Conservation (phyloP, 2,329 filamentous ascomycete genomes). For the Epichloe hybrida region DNA sequence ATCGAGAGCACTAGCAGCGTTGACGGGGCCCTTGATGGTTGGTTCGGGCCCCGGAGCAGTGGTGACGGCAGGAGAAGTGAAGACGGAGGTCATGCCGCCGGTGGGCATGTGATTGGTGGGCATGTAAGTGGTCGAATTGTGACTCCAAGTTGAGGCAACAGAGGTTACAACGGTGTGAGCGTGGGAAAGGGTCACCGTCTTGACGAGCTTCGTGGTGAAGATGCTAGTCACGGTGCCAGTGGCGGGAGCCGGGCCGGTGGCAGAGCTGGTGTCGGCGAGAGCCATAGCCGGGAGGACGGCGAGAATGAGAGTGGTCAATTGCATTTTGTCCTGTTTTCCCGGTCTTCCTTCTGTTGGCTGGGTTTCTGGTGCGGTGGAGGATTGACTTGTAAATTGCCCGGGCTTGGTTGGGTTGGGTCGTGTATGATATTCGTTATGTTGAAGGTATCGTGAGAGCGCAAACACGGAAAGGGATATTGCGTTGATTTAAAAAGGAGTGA, state of each 20-base stretch:
- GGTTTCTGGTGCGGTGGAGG: too few relatives aligned
- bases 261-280: slow-evolving; percentile 24
- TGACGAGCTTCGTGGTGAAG: slow-evolving; percentile 36
- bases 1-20: slow-evolving; percentile 30
- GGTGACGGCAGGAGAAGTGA: slow-evolving; percentile 10
- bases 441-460: slow-evolving; percentile 4
- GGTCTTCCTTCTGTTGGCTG: too few relatives aligned
- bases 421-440: too few relatives aligned
- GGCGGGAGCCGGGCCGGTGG: slow-evolving; percentile 12
- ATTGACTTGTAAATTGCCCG: too few relatives aligned
- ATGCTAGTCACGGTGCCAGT: slow-evolving; percentile 36
- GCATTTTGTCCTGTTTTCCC: slow-evolving; percentile 3
- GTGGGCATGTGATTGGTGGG: slow-evolving; percentile 18
- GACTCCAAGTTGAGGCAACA: slow-evolving; percentile 7
- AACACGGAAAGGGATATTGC: not conserved
- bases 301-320: slow-evolving; percentile 29
- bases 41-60: slow-evolving; percentile 15
- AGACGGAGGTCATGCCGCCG: slow-evolving; percentile 11
- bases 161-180: slow-evolving; percentile 11
- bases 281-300: slow-evolving; percentile 41
- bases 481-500: slow-evolving; percentile 6
- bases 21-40: slow-evolving; percentile 23
- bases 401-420: too few relatives aligned
- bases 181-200: slow-evolving; percentile 37
- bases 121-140: slow-evolving; percentile 22